phyloP scores from a whole-genome alignment of 1,139 yeast species.

The Blastobotrys capitulatus region DNA sequence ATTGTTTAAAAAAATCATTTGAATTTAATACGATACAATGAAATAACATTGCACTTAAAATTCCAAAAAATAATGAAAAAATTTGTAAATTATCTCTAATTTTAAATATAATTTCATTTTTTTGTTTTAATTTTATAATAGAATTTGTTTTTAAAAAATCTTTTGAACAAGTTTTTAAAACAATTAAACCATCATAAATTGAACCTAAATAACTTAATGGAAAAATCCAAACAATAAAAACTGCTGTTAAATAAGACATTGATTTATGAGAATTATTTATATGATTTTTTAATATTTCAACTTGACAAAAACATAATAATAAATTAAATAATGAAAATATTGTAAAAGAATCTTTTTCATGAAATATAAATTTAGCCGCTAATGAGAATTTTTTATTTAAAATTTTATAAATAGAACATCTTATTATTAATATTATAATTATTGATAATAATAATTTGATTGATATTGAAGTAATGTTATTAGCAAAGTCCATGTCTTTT shows the following conservation, averaged over 20 bases:
- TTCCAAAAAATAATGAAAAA: neutral
- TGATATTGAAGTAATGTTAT: neutral
- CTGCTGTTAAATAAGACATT: conserved; percentile 1
- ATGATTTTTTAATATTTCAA: conserved; percentile 1
- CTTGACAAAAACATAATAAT: conserved; percentile 1
- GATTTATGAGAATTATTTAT: neutral
- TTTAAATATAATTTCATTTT: conserved; percentile 7
- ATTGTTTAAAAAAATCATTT: neutral
- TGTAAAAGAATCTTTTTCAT: conserved; percentile 4
- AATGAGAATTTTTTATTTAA: neutral
- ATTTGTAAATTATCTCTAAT: conserved; percentile 1
- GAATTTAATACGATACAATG: conserved; percentile 4
- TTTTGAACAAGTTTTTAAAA: conserved; percentile 7
- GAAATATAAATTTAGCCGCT: conserved; percentile 5
- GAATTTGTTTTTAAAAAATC: conserved; percentile 3
- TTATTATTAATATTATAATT: neutral
- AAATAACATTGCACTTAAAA: conserved; percentile 5
- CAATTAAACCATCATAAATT: conserved; percentile 6
- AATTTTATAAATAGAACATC: neutral
- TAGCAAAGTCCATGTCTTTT: neutral
- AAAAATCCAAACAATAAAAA: conserved; percentile 4
- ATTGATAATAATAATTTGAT: neutral
- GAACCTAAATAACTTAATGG: conserved; percentile 7
- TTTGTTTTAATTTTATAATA: conserved; percentile 1
- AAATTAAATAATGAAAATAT: conserved; percentile 1